Conservation (phyloP, 306 rosid genomes). For the Calophaca sinica region DNA sequence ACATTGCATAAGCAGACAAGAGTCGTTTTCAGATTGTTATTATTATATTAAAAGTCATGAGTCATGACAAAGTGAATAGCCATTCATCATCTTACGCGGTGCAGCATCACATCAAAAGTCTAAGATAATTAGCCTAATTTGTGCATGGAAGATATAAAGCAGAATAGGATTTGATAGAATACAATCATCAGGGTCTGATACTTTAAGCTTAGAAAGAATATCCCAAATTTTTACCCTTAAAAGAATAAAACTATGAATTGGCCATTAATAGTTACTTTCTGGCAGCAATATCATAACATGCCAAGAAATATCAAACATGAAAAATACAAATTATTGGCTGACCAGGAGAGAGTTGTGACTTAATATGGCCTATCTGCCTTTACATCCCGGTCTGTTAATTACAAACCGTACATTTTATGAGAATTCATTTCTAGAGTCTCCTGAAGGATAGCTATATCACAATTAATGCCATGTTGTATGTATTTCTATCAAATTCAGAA, state of each 20-base stretch:
- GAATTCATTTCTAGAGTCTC: background rate
- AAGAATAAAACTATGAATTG: constrained; percentile 23
- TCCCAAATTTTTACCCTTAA: background rate
- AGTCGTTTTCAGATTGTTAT: constrained; percentile 33
- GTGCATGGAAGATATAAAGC: constrained; percentile 22
- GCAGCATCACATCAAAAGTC: constrained; percentile 28
- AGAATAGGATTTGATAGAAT: background rate
- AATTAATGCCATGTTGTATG: constrained; percentile 2
- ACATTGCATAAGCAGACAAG: constrained; percentile 44
- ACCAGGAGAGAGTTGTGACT: constrained; percentile 13
- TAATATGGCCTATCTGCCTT: constrained; percentile 7
- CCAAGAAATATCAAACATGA: constrained; percentile 35
- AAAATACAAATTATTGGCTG: background rate
- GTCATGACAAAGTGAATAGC: constrained; percentile 19
- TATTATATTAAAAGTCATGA: background rate
- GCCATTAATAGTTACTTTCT: constrained; percentile 4
- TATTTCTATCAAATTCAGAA: constrained; percentile 35
- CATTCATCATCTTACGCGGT: background rate
- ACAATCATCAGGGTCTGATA: background rate
- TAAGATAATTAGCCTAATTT: constrained; percentile 15
- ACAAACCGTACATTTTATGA: background rate
- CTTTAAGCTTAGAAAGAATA: background rate
- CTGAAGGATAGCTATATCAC: background rate
- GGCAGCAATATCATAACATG: background rate
- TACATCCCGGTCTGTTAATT: background rate